A percentile compares a stretch with the other conserved stretches of the same genome.
These are phyloP conservation scores for Peniophora sp. DNA, from an alignment of 1,284 basidiomycete species.

Conservation along the genomic window DNA sequence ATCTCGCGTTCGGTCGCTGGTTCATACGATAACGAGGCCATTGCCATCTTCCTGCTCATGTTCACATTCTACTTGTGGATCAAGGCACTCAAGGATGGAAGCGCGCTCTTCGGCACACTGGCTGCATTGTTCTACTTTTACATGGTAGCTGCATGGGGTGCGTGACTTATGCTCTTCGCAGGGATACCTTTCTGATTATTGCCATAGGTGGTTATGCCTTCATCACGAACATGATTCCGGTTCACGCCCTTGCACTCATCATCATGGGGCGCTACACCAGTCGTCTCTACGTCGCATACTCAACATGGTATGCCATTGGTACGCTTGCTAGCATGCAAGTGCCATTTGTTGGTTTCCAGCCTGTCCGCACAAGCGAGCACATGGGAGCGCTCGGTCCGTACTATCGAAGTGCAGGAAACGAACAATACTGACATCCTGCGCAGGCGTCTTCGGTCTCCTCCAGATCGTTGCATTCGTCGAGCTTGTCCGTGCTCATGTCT, in stretches of 20 bases:
- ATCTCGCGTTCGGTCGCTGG: conserved; percentile 99
- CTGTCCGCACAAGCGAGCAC: conserved; percentile 96
- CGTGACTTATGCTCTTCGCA: conserved; percentile 17
- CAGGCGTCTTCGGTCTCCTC: conserved; percentile 91
- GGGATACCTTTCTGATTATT: background rate
- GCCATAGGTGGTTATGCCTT: conserved; percentile 88
- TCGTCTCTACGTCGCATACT: conserved; percentile 93
- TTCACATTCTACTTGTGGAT: conserved; percentile 99
- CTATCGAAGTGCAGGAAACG: conserved; percentile 4
- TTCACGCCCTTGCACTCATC: conserved; percentile 89
- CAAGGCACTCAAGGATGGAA: conserved; percentile 91
- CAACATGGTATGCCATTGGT: conserved; percentile 96
- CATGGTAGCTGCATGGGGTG: conserved; percentile 99
- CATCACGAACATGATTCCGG: conserved; percentile 99
- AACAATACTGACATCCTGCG: conserved; percentile 5
- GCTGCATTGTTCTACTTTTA: conserved; percentile 98
- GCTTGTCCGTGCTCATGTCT: conserved; percentile 83
- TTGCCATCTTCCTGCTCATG: conserved; percentile 99
- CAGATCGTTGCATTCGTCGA: conserved; percentile 95
- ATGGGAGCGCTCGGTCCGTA: conserved; percentile 89
- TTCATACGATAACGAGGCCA: conserved; percentile 99
- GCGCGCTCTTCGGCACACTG: conserved; percentile 84
- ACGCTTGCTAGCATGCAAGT: conserved; percentile 99
- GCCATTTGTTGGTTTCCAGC: conserved; percentile 98
- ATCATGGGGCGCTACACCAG: conserved; percentile 96